These are phyloP conservation scores for Paecilomyces niveus DNA, from an alignment of 2,329 filamentous ascomycete genomes.

Conservation along the genomic window DNA sequence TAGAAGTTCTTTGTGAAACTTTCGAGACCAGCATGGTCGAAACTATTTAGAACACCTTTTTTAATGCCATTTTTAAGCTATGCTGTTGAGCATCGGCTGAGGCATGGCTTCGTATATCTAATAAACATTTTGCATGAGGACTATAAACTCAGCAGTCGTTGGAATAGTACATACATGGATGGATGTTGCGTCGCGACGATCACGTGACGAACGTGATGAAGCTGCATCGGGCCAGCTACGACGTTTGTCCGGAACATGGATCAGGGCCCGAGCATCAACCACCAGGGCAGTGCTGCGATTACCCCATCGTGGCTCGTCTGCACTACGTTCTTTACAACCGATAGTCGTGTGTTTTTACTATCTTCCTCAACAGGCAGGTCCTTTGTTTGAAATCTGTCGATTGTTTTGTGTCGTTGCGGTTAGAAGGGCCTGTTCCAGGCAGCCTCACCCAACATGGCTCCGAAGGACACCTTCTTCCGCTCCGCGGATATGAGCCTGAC, in stretches of 20 bases:
- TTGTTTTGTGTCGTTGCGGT: neutral
- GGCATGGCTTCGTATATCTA: too few relatives aligned
- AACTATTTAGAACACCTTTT: too few relatives aligned
- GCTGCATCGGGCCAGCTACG: neutral
- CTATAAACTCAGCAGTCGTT: too few relatives aligned
- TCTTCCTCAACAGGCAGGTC: neutral
- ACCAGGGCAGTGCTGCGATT: neutral
- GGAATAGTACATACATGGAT: too few relatives aligned
- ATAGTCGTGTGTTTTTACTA: neutral
- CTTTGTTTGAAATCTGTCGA: neutral
- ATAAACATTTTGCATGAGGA: too few relatives aligned
- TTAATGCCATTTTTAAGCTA: too few relatives aligned
- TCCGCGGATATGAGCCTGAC: slow-evolving; percentile 99
- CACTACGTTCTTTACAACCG: neutral
- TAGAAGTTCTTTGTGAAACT: neutral
- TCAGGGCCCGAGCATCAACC: neutral
- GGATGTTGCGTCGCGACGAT: neutral
- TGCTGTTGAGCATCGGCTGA: too few relatives aligned
- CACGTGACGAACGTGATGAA: neutral
- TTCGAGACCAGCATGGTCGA: neutral
- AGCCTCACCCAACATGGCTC: slow-evolving; percentile 45
- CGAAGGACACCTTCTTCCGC: slow-evolving; percentile 93
- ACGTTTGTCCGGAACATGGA: neutral
- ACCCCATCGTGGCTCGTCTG: neutral
- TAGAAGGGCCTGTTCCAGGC: slow-evolving; percentile 1